Conservation (phyloP, 2,329 filamentous ascomycete species). For the Microcera coccophila region DNA sequence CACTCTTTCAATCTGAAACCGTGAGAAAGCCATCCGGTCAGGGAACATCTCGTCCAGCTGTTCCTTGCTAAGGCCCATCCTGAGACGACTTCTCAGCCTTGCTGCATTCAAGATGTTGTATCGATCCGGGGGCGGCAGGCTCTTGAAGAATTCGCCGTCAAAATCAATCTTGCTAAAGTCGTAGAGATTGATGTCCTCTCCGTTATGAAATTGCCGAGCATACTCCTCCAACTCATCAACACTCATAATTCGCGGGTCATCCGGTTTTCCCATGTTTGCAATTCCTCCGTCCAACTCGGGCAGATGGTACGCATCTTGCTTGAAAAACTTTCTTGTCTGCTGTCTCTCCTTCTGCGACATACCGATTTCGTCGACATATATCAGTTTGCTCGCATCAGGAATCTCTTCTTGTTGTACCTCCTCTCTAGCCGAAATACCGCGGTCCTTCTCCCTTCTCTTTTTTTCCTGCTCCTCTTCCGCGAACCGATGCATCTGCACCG, state of each 20-base stretch:
- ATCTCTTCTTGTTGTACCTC: constrained; percentile 61
- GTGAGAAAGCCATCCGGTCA: constrained; percentile 93
- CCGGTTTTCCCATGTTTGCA: constrained; percentile 79
- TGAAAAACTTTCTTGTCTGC: constrained; percentile 74
- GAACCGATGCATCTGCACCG: constrained; percentile 86
- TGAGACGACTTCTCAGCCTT: constrained; percentile 75
- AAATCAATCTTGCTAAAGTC: constrained; percentile 99
- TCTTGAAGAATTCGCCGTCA: constrained; percentile 90
- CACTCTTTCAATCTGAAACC: constrained; percentile 93
- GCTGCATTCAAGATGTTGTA: constrained; percentile 98
- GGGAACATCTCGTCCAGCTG: constrained; percentile 97
- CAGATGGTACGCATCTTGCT: constrained; percentile 92
- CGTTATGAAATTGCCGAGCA: constrained; percentile 83
- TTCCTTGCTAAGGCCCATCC: constrained; percentile 96
- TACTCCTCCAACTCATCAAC: constrained; percentile 92
- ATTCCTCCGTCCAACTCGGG: constrained; percentile 79
- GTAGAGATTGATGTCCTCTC: constrained; percentile 87
- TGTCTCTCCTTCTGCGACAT: constrained; percentile 74
- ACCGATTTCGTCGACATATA: constrained; percentile 87
- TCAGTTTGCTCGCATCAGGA: constrained; percentile 64
- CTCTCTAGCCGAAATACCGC: constrained; percentile 37
- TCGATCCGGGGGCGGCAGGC: constrained; percentile 80
- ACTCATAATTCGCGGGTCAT: constrained; percentile 95
- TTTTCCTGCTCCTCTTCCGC: constrained; percentile 80
- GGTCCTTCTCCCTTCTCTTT: constrained; percentile 48